These are phyloP conservation scores for Multifurca ochricompacta DNA, from an alignment of 768 basidiomycete genomes.

Conservation along the genomic window DNA sequence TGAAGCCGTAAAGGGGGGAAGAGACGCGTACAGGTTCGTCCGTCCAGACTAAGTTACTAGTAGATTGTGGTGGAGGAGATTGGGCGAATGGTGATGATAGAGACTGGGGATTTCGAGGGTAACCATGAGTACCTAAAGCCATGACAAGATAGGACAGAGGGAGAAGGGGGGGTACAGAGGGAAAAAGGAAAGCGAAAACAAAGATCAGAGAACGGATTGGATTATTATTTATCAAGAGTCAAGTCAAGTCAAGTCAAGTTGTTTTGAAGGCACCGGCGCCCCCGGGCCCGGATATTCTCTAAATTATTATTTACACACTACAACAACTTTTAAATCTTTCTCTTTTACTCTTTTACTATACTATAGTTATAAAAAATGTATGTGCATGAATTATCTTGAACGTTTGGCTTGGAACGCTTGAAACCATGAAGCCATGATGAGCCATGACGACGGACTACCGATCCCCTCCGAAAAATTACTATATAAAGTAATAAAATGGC, in stretches of 20 bases:
- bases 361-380: too few species aligned
- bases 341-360: too few species aligned
- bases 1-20: neutral
- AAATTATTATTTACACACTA: too few species aligned
- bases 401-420: too few species aligned
- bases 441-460: neutral
- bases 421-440: too few species aligned
- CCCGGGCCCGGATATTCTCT: too few species aligned
- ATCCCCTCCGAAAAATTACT: neutral
- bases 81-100: neutral
- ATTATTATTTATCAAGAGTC: neutral
- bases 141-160: neutral
- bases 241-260: too few species aligned
- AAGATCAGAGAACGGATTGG: neutral
- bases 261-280: too few species aligned
- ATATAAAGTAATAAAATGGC: neutral
- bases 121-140: slow-evolving; percentile 16
- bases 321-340: too few species aligned
- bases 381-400: too few species aligned
- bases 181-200: too few species aligned
- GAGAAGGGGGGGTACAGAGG: neutral
- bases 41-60: neutral
- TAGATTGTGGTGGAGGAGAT: slow-evolving; percentile 6
- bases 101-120: slow-evolving; percentile 7
- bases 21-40: slow-evolving; percentile 20